Conservation (phyloP, 2,329 filamentous ascomycete species). For the Trematosphaeria pertusa region DNA sequence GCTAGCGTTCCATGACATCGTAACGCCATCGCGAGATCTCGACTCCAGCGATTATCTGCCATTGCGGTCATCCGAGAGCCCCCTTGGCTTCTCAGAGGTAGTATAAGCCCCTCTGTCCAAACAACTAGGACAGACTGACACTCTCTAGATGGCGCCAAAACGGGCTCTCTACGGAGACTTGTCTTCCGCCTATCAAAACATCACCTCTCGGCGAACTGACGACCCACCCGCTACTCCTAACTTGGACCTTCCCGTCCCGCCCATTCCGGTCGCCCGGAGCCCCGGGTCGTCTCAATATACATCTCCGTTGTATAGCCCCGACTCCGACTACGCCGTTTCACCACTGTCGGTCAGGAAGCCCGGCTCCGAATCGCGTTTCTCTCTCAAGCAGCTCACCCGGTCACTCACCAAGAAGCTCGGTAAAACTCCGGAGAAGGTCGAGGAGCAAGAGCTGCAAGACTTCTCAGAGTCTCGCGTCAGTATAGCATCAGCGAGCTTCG, state of each 20-base stretch:
- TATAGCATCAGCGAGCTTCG: slow-evolving; percentile 17
- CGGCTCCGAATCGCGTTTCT: slow-evolving; percentile 36
- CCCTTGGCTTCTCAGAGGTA: slow-evolving; percentile 27
- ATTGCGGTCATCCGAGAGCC: slow-evolving; percentile 32
- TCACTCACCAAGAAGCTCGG: slow-evolving; percentile 34
- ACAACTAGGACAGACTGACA: slow-evolving; percentile 11
- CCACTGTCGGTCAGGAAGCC: slow-evolving; percentile 25
- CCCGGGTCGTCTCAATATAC: slow-evolving; percentile 36
- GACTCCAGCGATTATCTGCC: slow-evolving; percentile 42
- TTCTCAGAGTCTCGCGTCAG: slow-evolving; percentile 18
- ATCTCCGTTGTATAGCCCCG: slow-evolving; percentile 33
- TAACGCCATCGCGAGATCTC: slow-evolving; percentile 45
- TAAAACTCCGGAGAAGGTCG: slow-evolving; percentile 17
- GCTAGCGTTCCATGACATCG: slow-evolving; percentile 43
- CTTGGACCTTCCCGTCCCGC: slow-evolving; percentile 29
- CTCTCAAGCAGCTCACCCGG: slow-evolving; percentile 39
- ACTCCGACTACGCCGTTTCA: slow-evolving; percentile 28
- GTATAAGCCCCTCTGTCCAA: slow-evolving; percentile 3
- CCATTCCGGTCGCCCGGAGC: slow-evolving; percentile 34
- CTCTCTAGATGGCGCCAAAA: slow-evolving; percentile 40
- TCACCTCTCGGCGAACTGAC: slow-evolving; percentile 32
- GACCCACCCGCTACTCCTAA: slow-evolving; percentile 19
- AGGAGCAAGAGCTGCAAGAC: slow-evolving; percentile 34
- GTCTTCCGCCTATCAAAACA: slow-evolving; percentile 33
- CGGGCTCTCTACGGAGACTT: slow-evolving; percentile 40